Evolutionary conservation across 2,329 filamentous ascomycete genomes (phyloP), one percentile per base, ranked within the genome.

Genomic region (Fusarium sp.): DNA sequence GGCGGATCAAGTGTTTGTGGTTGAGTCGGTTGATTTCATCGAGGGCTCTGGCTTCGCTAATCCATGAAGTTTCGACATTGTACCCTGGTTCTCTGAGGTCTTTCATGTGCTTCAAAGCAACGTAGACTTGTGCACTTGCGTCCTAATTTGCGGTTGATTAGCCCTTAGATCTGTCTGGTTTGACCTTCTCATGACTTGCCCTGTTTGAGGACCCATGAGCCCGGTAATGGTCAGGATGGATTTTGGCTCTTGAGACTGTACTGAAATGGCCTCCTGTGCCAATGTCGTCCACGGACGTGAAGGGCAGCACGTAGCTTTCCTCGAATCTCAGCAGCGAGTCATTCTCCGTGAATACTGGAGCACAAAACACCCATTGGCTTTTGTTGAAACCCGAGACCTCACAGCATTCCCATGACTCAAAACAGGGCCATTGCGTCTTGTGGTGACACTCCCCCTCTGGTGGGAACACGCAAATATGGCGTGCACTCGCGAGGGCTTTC

Each of bases 81-180:
- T 74, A 70, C 0, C 45, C 59, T 10, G 33, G 5, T 7, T 73
- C 71, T 10, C 22, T 38, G 0, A 66, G 40, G 11, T 17, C 25
- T 10, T 61, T 74, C n/a, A 74, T 17, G 2, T 73, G 52, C 32
- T 74, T 74, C 0, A 74, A 54, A 33, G 72, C 72, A 6, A 74
- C 70, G 3, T 12, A 20, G 0, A 43, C 25, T 9, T 63, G 35
- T 4, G 37, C 2, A 4, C 1, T n/a, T 9, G 9, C 30, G 2
- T 11, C 17, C 30, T 56, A 33, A 14, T 50, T 27, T 17, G 20
- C 4, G 9, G 45, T 30, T 30, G 3, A n/a, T 50, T 3, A 50
- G 25, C 10, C 6, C 3, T 1, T 3, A 27, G 45, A 15, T 22
- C 20, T 45, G 5, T 9, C 20, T 30, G 10, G 15, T 6, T 6